phyloP scores from a whole-genome alignment of 306 rosid species.

The Acmispon strigosus region DNA sequence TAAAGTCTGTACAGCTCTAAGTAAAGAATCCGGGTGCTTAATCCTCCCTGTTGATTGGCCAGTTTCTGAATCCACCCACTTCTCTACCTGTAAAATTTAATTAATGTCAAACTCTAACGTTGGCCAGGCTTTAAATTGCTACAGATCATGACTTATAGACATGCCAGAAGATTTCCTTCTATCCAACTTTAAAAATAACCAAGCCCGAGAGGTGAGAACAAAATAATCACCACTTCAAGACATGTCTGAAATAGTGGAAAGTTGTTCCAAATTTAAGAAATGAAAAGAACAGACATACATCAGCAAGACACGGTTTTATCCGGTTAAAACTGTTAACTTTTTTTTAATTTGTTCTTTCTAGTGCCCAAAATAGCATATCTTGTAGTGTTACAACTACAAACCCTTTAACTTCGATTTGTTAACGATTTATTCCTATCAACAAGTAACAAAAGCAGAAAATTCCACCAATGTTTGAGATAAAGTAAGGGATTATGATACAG shows the following conservation, averaged over 20 bases:
- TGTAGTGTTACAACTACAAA: not conserved
- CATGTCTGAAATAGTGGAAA: not conserved
- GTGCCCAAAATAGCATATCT: not conserved
- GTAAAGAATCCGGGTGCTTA: slow-evolving; percentile 64
- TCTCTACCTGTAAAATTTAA: slow-evolving; percentile 59
- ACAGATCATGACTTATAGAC: not conserved
- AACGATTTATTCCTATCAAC: not conserved
- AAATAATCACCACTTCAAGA: not conserved
- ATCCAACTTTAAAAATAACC: not conserved
- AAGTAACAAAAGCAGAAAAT: not conserved
- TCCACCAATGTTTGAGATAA: not conserved
- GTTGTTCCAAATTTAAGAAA: not conserved
- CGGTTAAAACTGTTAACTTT: not conserved
- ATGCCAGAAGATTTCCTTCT: not conserved
- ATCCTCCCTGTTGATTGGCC: slow-evolving; percentile 89
- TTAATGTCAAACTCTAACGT: slow-evolving; percentile 10
- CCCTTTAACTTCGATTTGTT: not conserved
- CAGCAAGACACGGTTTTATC: slow-evolving; percentile 3
- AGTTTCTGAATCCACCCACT: slow-evolving; percentile 73
- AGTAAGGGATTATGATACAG: not conserved
- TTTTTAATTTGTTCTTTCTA: not conserved
- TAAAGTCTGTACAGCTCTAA: slow-evolving; percentile 60
- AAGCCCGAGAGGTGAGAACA: not conserved
- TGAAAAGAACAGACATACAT: not conserved
- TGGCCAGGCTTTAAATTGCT: not conserved